A percentile compares a stretch with the other conserved stretches of the same genome.
phyloP scores from a whole-genome alignment of 2,329 filamentous ascomycete species.

The Eurotiales sp. region DNA sequence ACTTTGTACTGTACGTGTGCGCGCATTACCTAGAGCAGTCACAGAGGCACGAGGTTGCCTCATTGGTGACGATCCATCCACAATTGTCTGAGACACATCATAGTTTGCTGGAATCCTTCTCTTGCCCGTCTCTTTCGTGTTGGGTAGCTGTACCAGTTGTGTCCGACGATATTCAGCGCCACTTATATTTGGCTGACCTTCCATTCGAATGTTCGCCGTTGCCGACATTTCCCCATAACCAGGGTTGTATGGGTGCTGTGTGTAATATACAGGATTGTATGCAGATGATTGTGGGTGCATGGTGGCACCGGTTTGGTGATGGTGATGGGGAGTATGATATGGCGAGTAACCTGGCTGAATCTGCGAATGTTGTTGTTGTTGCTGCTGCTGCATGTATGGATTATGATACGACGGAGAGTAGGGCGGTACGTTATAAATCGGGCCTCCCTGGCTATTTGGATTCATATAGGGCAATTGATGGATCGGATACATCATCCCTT shows the following conservation, averaged over 20 bases:
- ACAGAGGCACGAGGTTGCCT: constrained; percentile 17
- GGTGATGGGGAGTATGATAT: constrained; percentile 18
- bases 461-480: constrained; percentile 17
- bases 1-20: too few species aligned
- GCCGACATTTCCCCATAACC: constrained; percentile 19
- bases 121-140: constrained; percentile 19
- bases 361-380: constrained; percentile 22
- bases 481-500: constrained; percentile 29
- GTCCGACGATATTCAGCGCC: constrained; percentile 4
- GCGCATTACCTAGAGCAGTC: constrained; percentile 1
- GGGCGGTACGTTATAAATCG: constrained; percentile 24
- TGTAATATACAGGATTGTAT: constrained; percentile 26
- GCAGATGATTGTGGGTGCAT: constrained; percentile 18
- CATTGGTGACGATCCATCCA: constrained; percentile 33
- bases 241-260: constrained; percentile 22
- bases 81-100: constrained; percentile 34
- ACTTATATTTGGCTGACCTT: constrained; percentile 7
- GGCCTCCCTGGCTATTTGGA: constrained; percentile 16
- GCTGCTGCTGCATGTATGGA: constrained; percentile 24
- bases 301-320: constrained; percentile 17
- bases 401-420: constrained; percentile 26
- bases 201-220: constrained; percentile 8
- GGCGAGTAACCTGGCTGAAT: constrained; percentile 20
- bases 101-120: constrained; percentile 20
- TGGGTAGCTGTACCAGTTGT: constrained; percentile 27